phyloP scores from a whole-genome alignment of 1,284 basidiomycete species.

The Tausonia pullulans region DNA sequence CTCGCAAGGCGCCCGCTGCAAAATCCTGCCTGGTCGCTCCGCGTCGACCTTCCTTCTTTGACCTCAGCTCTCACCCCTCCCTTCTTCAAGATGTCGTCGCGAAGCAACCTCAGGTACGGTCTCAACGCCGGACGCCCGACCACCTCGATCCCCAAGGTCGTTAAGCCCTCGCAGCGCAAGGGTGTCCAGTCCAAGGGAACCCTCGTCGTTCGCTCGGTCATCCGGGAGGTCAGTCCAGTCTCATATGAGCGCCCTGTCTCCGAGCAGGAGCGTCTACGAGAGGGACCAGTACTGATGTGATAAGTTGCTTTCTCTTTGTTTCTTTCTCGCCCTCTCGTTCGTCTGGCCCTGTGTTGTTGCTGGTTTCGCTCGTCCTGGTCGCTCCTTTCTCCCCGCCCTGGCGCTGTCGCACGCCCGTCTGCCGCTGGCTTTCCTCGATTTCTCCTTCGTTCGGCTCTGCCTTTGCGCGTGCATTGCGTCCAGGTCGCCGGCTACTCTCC shows the following conservation, averaged over 20 bases:
- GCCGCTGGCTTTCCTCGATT: too few species aligned
- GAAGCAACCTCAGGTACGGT: slow-evolving; percentile 54
- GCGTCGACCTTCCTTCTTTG: too few species aligned
- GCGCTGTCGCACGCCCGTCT: too few species aligned
- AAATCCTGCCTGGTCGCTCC: too few species aligned
- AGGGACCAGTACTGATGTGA: too few species aligned
- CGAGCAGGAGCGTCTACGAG: background rate
- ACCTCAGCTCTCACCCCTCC: too few species aligned
- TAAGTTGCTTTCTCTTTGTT: too few species aligned
- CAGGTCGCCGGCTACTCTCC: slow-evolving; percentile 77
- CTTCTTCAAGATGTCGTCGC: too few species aligned
- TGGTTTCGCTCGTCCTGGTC: too few species aligned
- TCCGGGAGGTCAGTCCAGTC: slow-evolving; percentile 60
- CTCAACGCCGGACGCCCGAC: slow-evolving; percentile 89
- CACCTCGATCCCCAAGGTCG: slow-evolving; percentile 65
- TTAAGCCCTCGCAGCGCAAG: slow-evolving; percentile 85
- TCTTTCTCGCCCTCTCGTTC: background rate
- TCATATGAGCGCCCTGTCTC: background rate
- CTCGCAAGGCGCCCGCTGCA: too few species aligned
- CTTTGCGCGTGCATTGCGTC: slow-evolving; percentile 17
- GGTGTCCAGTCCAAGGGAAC: slow-evolving; percentile 73
- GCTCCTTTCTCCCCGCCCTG: too few species aligned
- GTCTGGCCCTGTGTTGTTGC: too few species aligned
- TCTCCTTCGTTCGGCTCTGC: background rate
- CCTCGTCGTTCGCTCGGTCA: slow-evolving; percentile 78